Conservation (phyloP, 495 filamentous ascomycete genomes). For the Rhizodiscina lignyota region DNA sequence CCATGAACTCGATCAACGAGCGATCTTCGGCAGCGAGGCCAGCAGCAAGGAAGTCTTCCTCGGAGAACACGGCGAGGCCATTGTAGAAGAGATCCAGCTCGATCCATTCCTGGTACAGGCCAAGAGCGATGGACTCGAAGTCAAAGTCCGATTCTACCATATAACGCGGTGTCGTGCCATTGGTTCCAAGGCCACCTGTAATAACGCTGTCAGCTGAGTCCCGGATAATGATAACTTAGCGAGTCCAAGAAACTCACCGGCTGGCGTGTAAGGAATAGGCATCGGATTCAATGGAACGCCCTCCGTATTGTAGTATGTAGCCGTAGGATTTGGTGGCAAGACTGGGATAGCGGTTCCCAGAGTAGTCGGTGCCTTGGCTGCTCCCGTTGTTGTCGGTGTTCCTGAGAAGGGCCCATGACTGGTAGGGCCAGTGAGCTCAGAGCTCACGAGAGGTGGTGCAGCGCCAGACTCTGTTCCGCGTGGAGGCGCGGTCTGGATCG, state of each 20-base stretch:
- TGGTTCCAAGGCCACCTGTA: conserved; percentile 56
- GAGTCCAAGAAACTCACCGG: conserved; percentile 23
- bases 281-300: conserved; percentile 47
- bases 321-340: conserved; percentile 21
- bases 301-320: conserved; percentile 45
- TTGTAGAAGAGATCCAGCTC: conserved; percentile 80
- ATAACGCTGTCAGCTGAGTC: no score
- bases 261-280: conserved; percentile 58
- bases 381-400: conserved; percentile 21
- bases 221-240: neutral
- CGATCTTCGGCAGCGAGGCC: conserved; percentile 54
- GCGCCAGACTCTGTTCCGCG: conserved; percentile 2
- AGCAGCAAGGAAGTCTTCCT: conserved; percentile 49
- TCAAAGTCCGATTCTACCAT: conserved; percentile 23
- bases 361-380: conserved; percentile 12
- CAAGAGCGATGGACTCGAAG: conserved; percentile 29
- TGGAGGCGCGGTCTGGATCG: conserved; percentile 3
- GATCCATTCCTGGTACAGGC: conserved; percentile 71
- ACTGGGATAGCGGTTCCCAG: conserved; percentile 12
- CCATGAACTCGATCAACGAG: conserved; percentile 68
- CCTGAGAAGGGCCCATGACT: conserved; percentile 23
- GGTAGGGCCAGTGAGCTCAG: conserved; percentile 16
- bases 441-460: conserved; percentile 10
- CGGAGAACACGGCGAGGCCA: conserved; percentile 53
- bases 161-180: conserved; percentile 58